phyloP scores from a whole-genome alignment of 2,329 filamentous ascomycete genomes.

The Septoria linicola region DNA sequence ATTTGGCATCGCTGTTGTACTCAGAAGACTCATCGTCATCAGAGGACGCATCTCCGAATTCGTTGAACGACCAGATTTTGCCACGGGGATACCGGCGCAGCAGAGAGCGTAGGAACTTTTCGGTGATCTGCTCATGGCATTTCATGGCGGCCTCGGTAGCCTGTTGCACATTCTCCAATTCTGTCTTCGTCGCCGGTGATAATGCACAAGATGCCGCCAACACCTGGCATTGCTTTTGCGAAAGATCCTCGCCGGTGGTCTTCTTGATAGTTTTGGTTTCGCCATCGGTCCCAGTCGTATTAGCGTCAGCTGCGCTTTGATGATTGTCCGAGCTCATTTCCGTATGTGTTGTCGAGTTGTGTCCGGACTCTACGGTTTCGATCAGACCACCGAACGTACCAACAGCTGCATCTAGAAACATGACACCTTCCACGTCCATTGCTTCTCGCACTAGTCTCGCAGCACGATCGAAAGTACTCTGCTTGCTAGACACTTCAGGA shows the following conservation, averaged over 20 bases:
- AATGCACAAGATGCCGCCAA: conserved; percentile 25
- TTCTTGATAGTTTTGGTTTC: conserved; percentile 21
- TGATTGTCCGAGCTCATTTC: conserved; percentile 27
- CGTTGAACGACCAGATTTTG: conserved; percentile 39
- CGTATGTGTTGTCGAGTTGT: conserved; percentile 14
- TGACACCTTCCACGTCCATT: conserved; percentile 51
- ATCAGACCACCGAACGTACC: conserved; percentile 32
- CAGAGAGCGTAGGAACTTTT: conserved; percentile 28
- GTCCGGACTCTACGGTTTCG: conserved; percentile 20
- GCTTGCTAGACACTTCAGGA: conserved; percentile 15
- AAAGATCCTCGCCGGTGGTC: conserved; percentile 11
- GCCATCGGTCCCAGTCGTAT: conserved; percentile 24
- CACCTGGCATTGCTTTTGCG: conserved; percentile 24
- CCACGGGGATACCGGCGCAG: conserved; percentile 37
- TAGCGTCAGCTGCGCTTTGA: conserved; percentile 19
- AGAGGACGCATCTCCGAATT: conserved; percentile 30
- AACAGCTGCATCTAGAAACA: conserved; percentile 42
- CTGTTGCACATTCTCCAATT: conserved; percentile 7
- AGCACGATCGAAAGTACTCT: conserved; percentile 47
- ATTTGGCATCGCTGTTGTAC: conserved; percentile 21
- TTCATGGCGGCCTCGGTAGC: conserved; percentile 11
- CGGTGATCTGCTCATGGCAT: conserved; percentile 23
- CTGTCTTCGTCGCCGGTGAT: conserved; percentile 4
- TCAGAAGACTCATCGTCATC: conserved; percentile 33
- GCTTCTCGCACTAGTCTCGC: conserved; percentile 51